Conservation (phyloP, 2,329 filamentous ascomycete genomes). For the Colletotrichum tropicicola region DNA sequence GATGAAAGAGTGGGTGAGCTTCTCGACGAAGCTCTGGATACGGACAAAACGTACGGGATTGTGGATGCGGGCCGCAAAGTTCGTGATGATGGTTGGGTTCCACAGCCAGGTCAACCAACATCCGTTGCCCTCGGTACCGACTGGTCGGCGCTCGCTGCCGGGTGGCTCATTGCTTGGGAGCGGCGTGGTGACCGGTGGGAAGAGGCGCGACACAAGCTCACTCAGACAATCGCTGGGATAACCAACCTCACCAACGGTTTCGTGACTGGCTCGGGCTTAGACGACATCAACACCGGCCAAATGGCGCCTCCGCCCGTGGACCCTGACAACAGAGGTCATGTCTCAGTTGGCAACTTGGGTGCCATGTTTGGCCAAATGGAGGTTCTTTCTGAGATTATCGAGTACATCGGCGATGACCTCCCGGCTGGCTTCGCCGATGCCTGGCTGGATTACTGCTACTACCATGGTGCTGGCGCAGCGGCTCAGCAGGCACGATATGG, state of each 20-base stretch:
- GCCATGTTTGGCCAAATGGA: constrained; percentile 68
- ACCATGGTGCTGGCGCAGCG: background rate
- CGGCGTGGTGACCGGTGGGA: constrained; percentile 61
- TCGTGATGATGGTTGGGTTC: constrained; percentile 58
- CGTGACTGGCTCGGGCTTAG: constrained; percentile 63
- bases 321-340: constrained; percentile 57
- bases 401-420: background rate
- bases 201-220: constrained; percentile 59
- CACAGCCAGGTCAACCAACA: constrained; percentile 46
- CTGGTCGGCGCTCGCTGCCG: constrained; percentile 64
- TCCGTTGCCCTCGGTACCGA: constrained; percentile 66
- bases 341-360: constrained; percentile 63
- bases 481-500: background rate
- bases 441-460: background rate
- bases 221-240: constrained; percentile 58
- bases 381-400: constrained; percentile 56
- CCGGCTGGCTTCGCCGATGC: background rate
- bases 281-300: constrained; percentile 57
- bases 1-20: constrained; percentile 67
- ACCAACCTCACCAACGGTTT: constrained; percentile 65
- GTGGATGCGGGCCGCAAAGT: constrained; percentile 69
- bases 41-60: constrained; percentile 58
- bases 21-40: constrained; percentile 58
- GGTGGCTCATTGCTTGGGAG: constrained; percentile 69
- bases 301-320: constrained; percentile 62